These are phyloP conservation scores for Globisporangium middletonii DNA, from an alignment of 352 stramenopile genomes.

Conservation along the genomic window DNA sequence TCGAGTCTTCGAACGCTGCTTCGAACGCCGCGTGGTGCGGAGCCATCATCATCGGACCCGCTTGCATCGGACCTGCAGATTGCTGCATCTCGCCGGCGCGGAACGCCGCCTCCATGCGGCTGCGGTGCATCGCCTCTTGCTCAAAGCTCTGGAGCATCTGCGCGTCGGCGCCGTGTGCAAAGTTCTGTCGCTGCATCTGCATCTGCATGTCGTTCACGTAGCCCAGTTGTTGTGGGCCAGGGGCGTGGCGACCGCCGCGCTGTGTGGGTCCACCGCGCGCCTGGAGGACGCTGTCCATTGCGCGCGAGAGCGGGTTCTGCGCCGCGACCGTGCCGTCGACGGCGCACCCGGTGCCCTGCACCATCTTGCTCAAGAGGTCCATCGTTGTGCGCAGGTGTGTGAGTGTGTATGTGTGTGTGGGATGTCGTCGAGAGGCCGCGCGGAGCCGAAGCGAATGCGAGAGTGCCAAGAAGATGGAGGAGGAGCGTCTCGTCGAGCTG, in stretches of 20 bases:
- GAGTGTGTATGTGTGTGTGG: not conserved
- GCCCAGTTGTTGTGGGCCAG: conserved; percentile 27
- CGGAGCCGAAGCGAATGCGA: not conserved
- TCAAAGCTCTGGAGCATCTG: conserved; percentile 61
- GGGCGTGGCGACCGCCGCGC: conserved; percentile 13
- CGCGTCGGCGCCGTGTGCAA: conserved; percentile 37
- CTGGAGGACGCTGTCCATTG: conserved; percentile 71
- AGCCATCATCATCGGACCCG: conserved; percentile 24
- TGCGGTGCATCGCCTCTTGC: conserved; percentile 54
- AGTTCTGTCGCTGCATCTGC: conserved; percentile 72
- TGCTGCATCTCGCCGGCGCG: conserved; percentile 28
- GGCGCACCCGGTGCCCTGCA: conserved; percentile 70
- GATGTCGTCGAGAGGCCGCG: too few species aligned
- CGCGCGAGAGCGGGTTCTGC: conserved; percentile 79
- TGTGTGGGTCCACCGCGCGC: conserved; percentile 24
- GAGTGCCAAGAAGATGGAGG: too few species aligned
- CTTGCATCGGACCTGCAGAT: conserved; percentile 3
- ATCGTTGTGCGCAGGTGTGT: conserved; percentile 21
- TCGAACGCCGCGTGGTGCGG: conserved; percentile 60
- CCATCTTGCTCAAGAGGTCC: conserved; percentile 82
- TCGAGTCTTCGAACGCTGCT: conserved; percentile 44
- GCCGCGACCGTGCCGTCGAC: conserved; percentile 80
- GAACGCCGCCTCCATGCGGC: conserved; percentile 65
- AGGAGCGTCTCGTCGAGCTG: too few species aligned
- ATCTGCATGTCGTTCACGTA: conserved; percentile 44